Evolutionary conservation across 352 stramenopile species (phyloP).

Genomic region (Phytopythium litorale): DNA sequence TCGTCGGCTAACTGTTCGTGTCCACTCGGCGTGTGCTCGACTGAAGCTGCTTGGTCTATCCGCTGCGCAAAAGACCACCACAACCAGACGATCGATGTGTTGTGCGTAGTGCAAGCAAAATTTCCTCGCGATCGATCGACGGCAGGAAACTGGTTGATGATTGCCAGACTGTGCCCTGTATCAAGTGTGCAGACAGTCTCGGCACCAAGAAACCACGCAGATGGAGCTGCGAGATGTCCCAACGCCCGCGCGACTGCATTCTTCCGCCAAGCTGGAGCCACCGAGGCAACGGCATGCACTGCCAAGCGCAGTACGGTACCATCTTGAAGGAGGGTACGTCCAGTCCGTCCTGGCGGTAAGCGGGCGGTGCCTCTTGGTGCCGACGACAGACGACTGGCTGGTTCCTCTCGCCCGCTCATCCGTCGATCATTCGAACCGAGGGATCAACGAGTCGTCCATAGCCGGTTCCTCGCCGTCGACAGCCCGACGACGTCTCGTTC

Average conservation of each 20-base stretch:
- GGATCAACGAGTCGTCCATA: not conserved
- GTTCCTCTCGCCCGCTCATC: not conserved
- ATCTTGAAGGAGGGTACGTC: not conserved
- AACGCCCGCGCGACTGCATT: not conserved
- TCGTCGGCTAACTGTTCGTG: no score
- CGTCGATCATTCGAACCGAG: not conserved
- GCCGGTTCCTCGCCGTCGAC: not conserved
- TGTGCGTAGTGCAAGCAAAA: not conserved
- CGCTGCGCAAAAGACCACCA: no score
- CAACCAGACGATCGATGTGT: no score
- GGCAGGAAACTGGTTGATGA: not conserved
- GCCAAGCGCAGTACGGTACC: not conserved
- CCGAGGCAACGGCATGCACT: not conserved
- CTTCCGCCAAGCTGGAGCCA: not conserved
- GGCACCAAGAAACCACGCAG: no score
- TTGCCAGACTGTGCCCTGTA: no score
- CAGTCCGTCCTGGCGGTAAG: not conserved
- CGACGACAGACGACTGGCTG: not conserved
- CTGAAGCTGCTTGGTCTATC: no score
- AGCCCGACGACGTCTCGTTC: not conserved
- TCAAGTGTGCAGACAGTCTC: no score
- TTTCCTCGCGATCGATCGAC: not conserved
- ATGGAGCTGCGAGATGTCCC: no score
- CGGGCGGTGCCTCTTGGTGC: not conserved
- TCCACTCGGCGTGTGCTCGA: no score